These are phyloP conservation scores for Aspergillus luchuensis DNA, from an alignment of 2,329 filamentous ascomycete genomes.

Conservation along the genomic window DNA sequence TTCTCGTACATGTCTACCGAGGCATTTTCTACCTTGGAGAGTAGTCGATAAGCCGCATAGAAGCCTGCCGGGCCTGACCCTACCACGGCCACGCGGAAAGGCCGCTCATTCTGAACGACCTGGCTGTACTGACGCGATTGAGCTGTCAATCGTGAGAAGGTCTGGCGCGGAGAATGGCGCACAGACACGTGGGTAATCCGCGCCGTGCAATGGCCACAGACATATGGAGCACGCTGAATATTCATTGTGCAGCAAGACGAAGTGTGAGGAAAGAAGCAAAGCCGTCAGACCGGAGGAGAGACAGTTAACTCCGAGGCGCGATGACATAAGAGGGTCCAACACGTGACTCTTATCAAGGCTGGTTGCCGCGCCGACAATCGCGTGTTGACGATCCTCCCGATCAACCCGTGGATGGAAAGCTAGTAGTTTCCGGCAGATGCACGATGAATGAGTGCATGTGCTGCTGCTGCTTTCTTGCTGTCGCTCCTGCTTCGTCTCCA, in stretches of 20 bases:
- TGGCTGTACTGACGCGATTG: conserved; percentile 36
- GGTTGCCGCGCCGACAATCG: conserved; percentile 26
- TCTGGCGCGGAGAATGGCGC: conserved; percentile 2
- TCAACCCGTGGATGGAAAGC: not conserved
- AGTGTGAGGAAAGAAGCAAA: conserved; percentile 1
- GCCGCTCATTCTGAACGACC: conserved; percentile 44
- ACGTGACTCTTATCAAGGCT: conserved; percentile 18
- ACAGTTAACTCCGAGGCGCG: conserved; percentile 3
- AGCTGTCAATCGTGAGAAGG: conserved; percentile 10
- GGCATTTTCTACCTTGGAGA: conserved; percentile 71
- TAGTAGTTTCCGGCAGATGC: conserved; percentile 1
- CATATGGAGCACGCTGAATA: conserved; percentile 27
- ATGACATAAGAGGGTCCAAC: conserved; percentile 9
- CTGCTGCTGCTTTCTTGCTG: not conserved
- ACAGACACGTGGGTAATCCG: conserved; percentile 17
- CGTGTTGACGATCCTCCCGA: conserved; percentile 18
- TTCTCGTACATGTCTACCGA: conserved; percentile 95
- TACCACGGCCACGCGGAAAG: conserved; percentile 80
- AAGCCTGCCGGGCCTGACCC: conserved; percentile 96
- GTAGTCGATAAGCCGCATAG: conserved; percentile 84
- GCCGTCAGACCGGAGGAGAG: conserved; percentile 6
- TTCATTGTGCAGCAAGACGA: conserved; percentile 25
- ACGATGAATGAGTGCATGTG: not conserved
- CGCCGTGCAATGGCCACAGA: conserved; percentile 35
- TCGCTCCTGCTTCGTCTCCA: not conserved